Conservation (phyloP, 2,329 filamentous ascomycete genomes). For the Cylindrodendrum hubeiense region DNA sequence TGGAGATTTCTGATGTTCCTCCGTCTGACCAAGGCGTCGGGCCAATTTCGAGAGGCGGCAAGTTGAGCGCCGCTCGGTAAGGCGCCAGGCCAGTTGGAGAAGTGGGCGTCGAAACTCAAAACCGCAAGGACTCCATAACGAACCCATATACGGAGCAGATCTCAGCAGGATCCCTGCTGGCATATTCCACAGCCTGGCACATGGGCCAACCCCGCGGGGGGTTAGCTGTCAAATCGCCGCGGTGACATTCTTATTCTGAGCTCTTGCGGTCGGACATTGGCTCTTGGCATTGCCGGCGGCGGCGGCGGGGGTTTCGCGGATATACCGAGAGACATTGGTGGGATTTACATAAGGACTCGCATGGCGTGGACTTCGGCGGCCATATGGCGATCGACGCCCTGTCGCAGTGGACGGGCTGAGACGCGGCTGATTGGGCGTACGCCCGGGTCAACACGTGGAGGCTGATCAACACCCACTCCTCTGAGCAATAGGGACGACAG, state of each 20-base stretch:
- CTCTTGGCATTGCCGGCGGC: background rate
- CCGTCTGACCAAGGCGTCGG: background rate
- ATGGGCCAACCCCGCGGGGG: background rate
- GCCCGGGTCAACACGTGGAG: background rate
- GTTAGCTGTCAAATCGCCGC: background rate
- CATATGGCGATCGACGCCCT: background rate
- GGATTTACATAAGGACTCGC: background rate
- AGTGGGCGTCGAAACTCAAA: conserved; percentile 22
- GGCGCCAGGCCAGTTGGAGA: conserved; percentile 18
- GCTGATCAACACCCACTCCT: background rate
- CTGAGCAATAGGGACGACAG: background rate
- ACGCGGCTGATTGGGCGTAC: background rate
- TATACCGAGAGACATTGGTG: background rate
- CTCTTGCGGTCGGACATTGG: background rate
- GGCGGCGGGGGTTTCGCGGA: background rate
- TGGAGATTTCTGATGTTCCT: background rate
- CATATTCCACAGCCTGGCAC: background rate
- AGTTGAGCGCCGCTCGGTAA: conserved; percentile 15
- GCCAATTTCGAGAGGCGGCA: conserved; percentile 7
- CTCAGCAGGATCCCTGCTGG: background rate
- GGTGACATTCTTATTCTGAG: background rate
- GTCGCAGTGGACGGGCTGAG: background rate
- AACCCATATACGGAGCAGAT: conserved; percentile 6
- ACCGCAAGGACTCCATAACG: conserved; percentile 3
- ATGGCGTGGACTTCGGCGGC: background rate